Conservation (phyloP, 148 eudicot genomes). For the Selenicereus undatus region DNA sequence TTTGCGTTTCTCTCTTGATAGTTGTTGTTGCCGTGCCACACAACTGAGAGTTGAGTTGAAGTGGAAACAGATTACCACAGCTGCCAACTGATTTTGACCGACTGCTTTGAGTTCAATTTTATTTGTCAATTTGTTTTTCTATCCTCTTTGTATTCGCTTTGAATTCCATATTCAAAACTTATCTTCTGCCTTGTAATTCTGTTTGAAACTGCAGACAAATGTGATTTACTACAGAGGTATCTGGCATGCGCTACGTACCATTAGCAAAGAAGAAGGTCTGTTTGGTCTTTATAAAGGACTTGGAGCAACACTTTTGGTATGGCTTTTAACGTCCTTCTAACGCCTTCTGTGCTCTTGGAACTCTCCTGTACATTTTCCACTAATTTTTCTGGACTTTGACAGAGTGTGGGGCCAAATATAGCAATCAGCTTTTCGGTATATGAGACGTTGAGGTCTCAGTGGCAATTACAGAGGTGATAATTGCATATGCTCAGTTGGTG, state of each 20-base stretch:
- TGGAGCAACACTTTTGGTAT: slow-evolving; percentile 87
- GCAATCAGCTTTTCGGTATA: slow-evolving; percentile 95
- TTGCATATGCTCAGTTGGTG: neutral
- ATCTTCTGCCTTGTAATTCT: neutral
- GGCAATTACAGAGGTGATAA: slow-evolving; percentile 65
- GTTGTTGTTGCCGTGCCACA: neutral
- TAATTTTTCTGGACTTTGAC: slow-evolving; percentile 14
- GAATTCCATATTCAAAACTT: neutral
- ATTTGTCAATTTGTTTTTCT: neutral
- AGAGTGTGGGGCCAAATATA: slow-evolving; percentile 98
- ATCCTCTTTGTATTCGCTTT: neutral
- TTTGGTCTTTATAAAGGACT: slow-evolving; percentile 94
- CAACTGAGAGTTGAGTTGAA: neutral
- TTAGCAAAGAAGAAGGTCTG: slow-evolving; percentile 70
- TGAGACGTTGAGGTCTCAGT: slow-evolving; percentile 73
- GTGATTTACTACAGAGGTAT: slow-evolving; percentile 80
- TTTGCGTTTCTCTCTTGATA: too few relatives aligned
- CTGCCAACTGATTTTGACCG: neutral
- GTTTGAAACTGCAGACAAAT: slow-evolving; percentile 55
- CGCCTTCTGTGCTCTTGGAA: neutral
- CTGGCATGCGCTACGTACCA: slow-evolving; percentile 70
- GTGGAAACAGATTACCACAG: neutral
- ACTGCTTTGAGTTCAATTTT: neutral
- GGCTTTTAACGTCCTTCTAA: slow-evolving; percentile 2
- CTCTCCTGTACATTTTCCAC: neutral